Percentiles rank a stretch among this genome's conserved stretches.
Evolutionary conservation across 495 filamentous ascomycete genomes (phyloP).

Genomic region (Neurospora sp.): DNA sequence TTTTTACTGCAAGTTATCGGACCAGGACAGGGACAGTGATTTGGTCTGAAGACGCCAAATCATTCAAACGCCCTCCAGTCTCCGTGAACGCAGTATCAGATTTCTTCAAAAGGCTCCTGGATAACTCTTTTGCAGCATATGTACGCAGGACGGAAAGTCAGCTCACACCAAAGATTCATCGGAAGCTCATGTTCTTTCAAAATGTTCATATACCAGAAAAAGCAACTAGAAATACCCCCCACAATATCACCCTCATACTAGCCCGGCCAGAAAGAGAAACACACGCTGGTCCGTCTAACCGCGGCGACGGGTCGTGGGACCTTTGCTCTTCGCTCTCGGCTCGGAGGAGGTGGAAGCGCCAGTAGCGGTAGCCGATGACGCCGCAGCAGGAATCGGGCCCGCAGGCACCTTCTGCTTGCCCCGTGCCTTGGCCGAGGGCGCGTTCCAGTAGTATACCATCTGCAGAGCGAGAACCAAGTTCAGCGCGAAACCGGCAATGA

Average conservation of each 20-base stretch:
- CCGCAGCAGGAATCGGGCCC: neutral
- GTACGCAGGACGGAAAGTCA: neutral
- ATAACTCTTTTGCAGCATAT: neutral
- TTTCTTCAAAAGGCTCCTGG: neutral
- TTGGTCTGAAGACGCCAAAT: neutral
- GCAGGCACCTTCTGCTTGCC: slow-evolving; percentile 36
- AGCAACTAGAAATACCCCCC: neutral
- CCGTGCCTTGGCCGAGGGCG: slow-evolving; percentile 43
- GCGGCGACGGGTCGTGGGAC: slow-evolving; percentile 43
- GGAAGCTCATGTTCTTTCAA: neutral
- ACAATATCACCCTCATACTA: neutral
- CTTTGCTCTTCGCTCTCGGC: slow-evolving; percentile 35
- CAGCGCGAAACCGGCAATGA: slow-evolving; percentile 76
- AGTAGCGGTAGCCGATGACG: slow-evolving; percentile 21
- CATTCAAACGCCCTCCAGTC: neutral
- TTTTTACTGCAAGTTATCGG: neutral
- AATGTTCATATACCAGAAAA: neutral
- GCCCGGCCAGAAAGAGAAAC: neutral
- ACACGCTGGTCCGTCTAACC: slow-evolving; percentile 22
- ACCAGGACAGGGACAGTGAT: neutral
- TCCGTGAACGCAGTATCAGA: neutral
- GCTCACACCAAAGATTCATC: slow-evolving; percentile 3
- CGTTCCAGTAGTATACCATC: slow-evolving; percentile 97
- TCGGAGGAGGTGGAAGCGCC: neutral
- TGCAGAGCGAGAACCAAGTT: slow-evolving; percentile 80